Evolutionary conservation across 495 filamentous ascomycete genomes (phyloP).

Genomic region (Xylaria nigripes): DNA sequence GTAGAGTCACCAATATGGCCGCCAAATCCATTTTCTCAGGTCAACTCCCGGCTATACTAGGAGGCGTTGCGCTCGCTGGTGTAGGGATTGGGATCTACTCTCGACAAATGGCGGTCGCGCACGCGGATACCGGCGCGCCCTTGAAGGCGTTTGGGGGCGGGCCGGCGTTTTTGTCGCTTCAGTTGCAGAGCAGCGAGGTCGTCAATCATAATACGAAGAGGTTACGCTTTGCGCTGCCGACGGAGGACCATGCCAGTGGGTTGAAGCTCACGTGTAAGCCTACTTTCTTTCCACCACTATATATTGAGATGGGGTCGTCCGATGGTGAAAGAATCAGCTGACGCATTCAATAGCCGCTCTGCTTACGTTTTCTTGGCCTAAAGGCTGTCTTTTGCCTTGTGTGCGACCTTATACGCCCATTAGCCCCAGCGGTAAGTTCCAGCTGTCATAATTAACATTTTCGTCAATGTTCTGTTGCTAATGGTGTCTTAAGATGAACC

Average conservation of each 20-base stretch:
- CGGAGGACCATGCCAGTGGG: conserved; percentile 40
- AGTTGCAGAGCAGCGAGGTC: conserved; percentile 42
- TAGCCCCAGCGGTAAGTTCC: conserved; percentile 40
- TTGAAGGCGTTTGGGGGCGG: conserved; percentile 17
- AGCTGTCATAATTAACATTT: not conserved
- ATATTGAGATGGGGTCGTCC: too few relatives aligned
- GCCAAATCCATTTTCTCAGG: not conserved
- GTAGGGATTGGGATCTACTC: conserved; percentile 19
- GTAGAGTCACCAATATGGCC: not conserved
- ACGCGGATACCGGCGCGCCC: conserved; percentile 20
- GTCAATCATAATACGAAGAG: conserved; percentile 61
- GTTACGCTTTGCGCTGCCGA: conserved; percentile 53
- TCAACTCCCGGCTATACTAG: not conserved
- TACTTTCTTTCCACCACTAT: not conserved
- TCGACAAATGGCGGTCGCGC: conserved; percentile 12
- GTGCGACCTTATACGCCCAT: conserved; percentile 55
- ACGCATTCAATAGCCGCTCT: conserved; percentile 37
- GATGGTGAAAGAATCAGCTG: not conserved
- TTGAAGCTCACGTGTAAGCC: conserved; percentile 45
- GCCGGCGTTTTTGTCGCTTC: conserved; percentile 30
- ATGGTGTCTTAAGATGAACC: conserved; percentile 34
- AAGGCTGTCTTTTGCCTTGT: conserved; percentile 45
- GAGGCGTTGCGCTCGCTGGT: conserved; percentile 12
- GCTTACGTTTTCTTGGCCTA: conserved; percentile 46
- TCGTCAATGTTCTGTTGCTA: conserved; percentile 1